Base-by-base conservation (phyloP, 306 rosid species). In the Acacia acuminata region DNA sequence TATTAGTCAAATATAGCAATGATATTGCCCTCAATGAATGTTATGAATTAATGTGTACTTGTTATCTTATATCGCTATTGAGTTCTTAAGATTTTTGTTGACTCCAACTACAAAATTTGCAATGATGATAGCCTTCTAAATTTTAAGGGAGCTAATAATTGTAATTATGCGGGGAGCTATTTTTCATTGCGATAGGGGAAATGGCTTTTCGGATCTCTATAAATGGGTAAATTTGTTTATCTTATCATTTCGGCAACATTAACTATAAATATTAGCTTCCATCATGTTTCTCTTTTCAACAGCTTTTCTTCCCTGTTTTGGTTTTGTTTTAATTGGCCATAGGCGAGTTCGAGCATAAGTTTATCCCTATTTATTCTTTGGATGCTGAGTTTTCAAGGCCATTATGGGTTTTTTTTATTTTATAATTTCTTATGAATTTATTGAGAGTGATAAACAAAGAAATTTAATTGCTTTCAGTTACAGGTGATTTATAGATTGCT, bases 331-430 rank as follows among this genome's bases (percentile, higher is more conserved):
- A 38, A 78, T 51, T 80, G 81, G 64, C 68, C 71, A 78, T 91
- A 95, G 99, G 86, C 86, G 99, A 93, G 80, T 90, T 87, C n/a
- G 87, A 78, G 82, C 91, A 91, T 82, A 88, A 92, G 90, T 96
- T 90, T 1, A 51, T 89, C 56, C n/a, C 94, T 51, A 80, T 96
- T 81, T 88, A 86, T 87, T 84, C 93, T 75, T 83, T 96, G 85
- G 94, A 88, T 67, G 97, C 99, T 15, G 98, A 96, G 83, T 96
- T 96, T 88, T 82, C 99, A 20, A 88, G 88, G 85, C 99, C 98
- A 6, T 80, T 91, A 36, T 96, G 97, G 99, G 61, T 85, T 79
- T 96, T 91, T 71, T 53, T n/a, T n/a, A n/a, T n/a, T n/a, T n/a
- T n/a, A n/a, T n/a, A 61, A 94, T 91, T 83, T 96, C 99, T 79